Conservation (phyloP, 495 filamentous ascomycete genomes). For the Lichenothelia convexa region DNA sequence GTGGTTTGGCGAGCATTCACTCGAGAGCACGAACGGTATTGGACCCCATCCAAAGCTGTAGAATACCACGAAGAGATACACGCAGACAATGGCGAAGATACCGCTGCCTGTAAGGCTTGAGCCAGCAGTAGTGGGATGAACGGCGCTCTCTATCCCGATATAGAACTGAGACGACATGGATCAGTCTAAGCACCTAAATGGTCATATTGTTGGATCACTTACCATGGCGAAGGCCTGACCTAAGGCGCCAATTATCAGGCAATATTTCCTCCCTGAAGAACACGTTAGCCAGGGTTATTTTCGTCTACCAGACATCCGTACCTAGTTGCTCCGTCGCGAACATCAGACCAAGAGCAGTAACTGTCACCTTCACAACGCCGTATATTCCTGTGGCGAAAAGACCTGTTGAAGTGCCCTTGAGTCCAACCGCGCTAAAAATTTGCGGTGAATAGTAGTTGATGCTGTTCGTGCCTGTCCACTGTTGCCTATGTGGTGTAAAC, state of each 20-base stretch:
- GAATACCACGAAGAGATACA: slow-evolving; percentile 18
- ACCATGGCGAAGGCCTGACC: slow-evolving; percentile 40
- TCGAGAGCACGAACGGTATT: slow-evolving; percentile 32
- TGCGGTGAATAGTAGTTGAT: slow-evolving; percentile 45
- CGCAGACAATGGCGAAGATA: slow-evolving; percentile 16
- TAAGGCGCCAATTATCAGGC: not conserved
- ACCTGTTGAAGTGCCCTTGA: slow-evolving; percentile 29
- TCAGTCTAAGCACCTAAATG: too few relatives aligned
- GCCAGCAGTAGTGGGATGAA: slow-evolving; percentile 39
- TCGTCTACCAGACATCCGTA: too few relatives aligned
- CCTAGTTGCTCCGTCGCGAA: slow-evolving; percentile 11
- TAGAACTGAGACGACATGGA: too few relatives aligned
- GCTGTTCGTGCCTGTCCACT: not conserved
- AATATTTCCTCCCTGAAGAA: slow-evolving; percentile 12
- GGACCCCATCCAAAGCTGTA: slow-evolving; percentile 34
- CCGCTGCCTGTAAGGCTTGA: slow-evolving; percentile 11
- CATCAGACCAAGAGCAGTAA: slow-evolving; percentile 11
- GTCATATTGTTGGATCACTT: too few relatives aligned
- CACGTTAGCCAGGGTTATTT: too few relatives aligned
- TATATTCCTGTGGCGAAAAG: slow-evolving; percentile 49
- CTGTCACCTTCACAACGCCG: slow-evolving; percentile 39
- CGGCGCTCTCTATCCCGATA: slow-evolving; percentile 61
- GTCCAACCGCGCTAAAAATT: slow-evolving; percentile 47
- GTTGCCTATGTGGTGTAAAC: not conserved
- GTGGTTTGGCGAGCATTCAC: slow-evolving; percentile 7